Base-by-base conservation (phyloP, 2,329 filamentous ascomycete species). In the Bipolaris oryzae region DNA sequence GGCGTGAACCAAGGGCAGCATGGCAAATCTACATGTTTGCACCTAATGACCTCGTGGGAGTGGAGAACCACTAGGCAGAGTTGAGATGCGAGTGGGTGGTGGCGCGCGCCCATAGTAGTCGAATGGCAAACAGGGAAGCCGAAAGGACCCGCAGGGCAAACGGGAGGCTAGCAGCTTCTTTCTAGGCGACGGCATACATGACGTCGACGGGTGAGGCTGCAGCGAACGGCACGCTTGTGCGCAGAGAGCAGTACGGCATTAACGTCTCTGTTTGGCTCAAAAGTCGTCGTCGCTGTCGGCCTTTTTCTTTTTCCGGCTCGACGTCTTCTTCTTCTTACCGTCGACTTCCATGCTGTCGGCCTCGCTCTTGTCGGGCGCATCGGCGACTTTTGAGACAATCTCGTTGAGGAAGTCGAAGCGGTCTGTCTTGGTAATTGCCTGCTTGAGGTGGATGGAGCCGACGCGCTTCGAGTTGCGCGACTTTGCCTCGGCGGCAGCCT, bases 401-500 rank as follows among this genome's bases (percentile, higher is more conserved):
- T 98, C 93, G 57, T 87, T 84, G 59, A 99, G 79, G 69, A 98
- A 99, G 78, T 99, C 95, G 80, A 96, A 94, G 73, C 96, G 92
- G 63, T 95, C 91, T 72, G 96, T 91, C 23, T 87, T 89, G 74
- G 90, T 86, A 38, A 99, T 89, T 10, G 95, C 94, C 61, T 91
- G 87, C 80, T 98, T 98, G 64, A 99, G 84, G 84, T 98, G 96
- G 54, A 88, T 84, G 1, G 93, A 91, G 15, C 92, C 92, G 64
- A 99, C 91, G 63, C 93, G 87, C 79, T 96, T 97, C 0, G 91
- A 93, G 61, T 89, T 90, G 74, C 90, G 91, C 58, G 89, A 85
- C 66, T 86, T 87, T 48, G 95, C 94, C 66, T 96, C 88, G 50
- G 89, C 86, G 45, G 95, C 92, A 55, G 93, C 92, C 74, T 93